Base-by-base conservation (phyloP, 352 stramenopile genomes). In the Thalassiosira hispida region DNA sequence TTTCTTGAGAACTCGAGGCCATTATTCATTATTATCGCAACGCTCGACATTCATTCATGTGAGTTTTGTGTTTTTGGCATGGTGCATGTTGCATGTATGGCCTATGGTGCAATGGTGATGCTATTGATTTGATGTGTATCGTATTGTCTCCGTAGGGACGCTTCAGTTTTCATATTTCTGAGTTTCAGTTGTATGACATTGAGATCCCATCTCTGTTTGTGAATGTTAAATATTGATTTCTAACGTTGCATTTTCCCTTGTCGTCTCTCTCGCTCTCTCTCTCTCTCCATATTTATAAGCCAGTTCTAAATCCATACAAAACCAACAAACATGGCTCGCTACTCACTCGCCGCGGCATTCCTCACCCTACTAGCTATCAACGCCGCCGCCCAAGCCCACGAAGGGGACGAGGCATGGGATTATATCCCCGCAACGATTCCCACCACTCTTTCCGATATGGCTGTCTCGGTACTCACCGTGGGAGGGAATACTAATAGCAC, bases 1-100 rank as follows among this genome's bases (percentile, higher is more conserved):
- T 25, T 52, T n/a, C 31, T 42, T 56, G 18, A 69, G 60, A 69
- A 69, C 60, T 69, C 60, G 40, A 64, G 56, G 49, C 20, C 31
- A 9, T 57, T n/a, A 8, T 38, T 9, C 31, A n/a, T n/a, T n/a
- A n/a, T n/a, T n/a, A n/a, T n/a, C n/a, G n/a, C n/a, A n/a, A n/a
- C n/a, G n/a, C n/a, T n/a, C n/a, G n/a, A n/a, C n/a, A n/a, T n/a
- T n/a, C n/a, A n/a, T n/a, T n/a, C n/a, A n/a, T 38, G 31, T 38
- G 8, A 38, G 31, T 38, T 38, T 9, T 8, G 31, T 3, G 3
- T 38, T 38, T 3, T n/a, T n/a, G n/a, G n/a, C 4, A 35, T 57
- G 16, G 18, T 11, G 6, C 4, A 57, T 57, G 6, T 27, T 33
- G n/a, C 20, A 57, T 57, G 49, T 57, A 22, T 53, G 11, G n/a